Percentiles rank a stretch among this genome's conserved stretches.
These are phyloP conservation scores for Suillus paluster DNA, from an alignment of 768 basidiomycete species.

Conservation along the genomic window DNA sequence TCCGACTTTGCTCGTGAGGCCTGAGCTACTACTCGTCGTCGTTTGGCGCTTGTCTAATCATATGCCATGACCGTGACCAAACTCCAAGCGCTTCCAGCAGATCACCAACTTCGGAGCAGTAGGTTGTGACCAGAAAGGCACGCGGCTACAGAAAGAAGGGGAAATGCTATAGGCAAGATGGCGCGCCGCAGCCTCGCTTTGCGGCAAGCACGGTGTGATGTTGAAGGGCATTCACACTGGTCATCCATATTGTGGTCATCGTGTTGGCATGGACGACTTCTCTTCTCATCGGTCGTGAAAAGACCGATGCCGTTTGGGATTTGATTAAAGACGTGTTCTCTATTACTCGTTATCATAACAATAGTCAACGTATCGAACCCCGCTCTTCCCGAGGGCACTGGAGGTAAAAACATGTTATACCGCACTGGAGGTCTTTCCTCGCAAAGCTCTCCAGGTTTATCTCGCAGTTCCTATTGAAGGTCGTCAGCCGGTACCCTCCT, in stretches of 20 bases:
- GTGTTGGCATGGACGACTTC: conserved; percentile 28
- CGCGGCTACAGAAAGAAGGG: conserved; percentile 37
- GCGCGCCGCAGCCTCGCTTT: conserved; percentile 35
- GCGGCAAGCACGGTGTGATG: conserved; percentile 38
- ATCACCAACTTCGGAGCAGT: conserved; percentile 32
- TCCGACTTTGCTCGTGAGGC: conserved; percentile 46
- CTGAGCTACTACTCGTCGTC: conserved; percentile 23
- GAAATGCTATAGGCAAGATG: conserved; percentile 39
- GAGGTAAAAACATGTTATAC: too few species aligned
- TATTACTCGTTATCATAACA: too few species aligned
- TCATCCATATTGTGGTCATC: conserved; percentile 17
- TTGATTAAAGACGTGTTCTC: too few species aligned
- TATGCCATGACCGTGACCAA: conserved; percentile 35
- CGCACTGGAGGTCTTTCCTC: too few species aligned
- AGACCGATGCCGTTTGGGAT: too few species aligned
- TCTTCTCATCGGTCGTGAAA: conserved; percentile 17
- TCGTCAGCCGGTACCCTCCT: too few species aligned
- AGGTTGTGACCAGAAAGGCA: conserved; percentile 33
- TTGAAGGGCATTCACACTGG: conserved; percentile 24
- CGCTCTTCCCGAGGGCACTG: too few species aligned
- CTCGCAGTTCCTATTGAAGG: too few species aligned
- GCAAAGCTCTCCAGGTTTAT: too few species aligned
- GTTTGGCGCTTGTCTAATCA: conserved; percentile 34
- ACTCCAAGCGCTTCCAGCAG: conserved; percentile 24
- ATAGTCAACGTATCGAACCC: too few species aligned